Percentiles rank a stretch among this genome's conserved stretches.
Conservation (phyloP, 208 protist genomes). For the Tritrichomonas foetus region DNA sequence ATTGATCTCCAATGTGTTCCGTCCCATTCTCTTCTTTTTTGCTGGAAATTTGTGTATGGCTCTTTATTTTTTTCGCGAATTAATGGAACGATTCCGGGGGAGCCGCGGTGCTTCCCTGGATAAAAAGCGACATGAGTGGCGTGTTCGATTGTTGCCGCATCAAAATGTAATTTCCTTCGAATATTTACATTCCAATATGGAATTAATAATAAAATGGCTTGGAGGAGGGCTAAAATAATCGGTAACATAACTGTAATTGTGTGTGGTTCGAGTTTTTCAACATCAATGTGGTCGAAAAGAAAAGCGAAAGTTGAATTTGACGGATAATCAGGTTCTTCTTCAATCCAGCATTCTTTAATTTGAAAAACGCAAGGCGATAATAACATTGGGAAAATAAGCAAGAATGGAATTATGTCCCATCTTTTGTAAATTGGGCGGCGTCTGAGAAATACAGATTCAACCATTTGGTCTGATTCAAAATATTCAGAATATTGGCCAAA, state of each 20-base stretch:
- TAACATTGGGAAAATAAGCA: neutral
- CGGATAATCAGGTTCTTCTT: slow-evolving; percentile 31
- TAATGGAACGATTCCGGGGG: neutral
- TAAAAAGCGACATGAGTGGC: slow-evolving; percentile 33
- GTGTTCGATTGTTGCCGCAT: neutral
- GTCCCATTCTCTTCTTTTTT: neutral
- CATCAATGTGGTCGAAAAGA: slow-evolving; percentile 34
- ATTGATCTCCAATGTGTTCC: neutral
- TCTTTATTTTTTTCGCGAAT: neutral
- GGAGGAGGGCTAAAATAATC: neutral
- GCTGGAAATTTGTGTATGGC: neutral
- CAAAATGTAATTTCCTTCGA: neutral
- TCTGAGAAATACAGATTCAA: neutral
- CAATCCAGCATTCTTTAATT: neutral
- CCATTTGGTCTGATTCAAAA: too few species aligned
- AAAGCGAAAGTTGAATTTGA: neutral
- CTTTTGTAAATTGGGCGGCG: neutral
- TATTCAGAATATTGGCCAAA: too few species aligned
- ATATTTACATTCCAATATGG: neutral
- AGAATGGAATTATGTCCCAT: neutral
- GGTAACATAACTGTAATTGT: neutral
- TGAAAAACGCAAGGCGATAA: neutral
- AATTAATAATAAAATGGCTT: neutral
- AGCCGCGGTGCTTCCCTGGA: neutral
- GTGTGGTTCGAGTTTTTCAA: slow-evolving; percentile 3